These are phyloP conservation scores for Exophiala sp. DNA, from an alignment of 2,329 filamentous ascomycete species.

Conservation along the genomic window DNA sequence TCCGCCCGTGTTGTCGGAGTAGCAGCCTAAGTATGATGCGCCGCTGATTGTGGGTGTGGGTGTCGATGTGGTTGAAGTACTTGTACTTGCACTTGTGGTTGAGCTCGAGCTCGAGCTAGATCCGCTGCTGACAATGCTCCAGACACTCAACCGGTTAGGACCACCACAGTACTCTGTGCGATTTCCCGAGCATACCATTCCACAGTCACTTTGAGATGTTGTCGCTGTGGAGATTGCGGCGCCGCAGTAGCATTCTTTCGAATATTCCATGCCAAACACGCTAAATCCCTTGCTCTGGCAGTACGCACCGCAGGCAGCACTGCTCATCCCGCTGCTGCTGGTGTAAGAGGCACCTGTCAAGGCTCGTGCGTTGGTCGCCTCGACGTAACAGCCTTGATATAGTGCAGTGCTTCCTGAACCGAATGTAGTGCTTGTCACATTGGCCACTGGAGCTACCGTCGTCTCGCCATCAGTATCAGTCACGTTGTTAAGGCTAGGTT, in stretches of 20 bases:
- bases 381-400: slow-evolving; percentile 39
- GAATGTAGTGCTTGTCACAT: slow-evolving; percentile 1
- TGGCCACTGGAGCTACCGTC: not conserved
- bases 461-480: slow-evolving; percentile 3
- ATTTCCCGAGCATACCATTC: slow-evolving; percentile 29
- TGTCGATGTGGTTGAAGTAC: not conserved
- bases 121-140: slow-evolving; percentile 1
- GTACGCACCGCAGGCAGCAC: slow-evolving; percentile 29
- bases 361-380: slow-evolving; percentile 34
- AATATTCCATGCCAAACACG: slow-evolving; percentile 39
- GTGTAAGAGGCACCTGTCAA: slow-evolving; percentile 35
- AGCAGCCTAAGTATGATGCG: slow-evolving; percentile 36
- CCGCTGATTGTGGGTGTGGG: not conserved
- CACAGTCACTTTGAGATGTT: slow-evolving; percentile 9
- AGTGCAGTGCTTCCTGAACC: slow-evolving; percentile 2
- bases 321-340: slow-evolving; percentile 36
- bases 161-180: slow-evolving; percentile 28
- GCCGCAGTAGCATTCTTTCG: slow-evolving; percentile 34
- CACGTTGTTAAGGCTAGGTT: slow-evolving; percentile 1
- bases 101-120: not conserved
- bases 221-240: slow-evolving; percentile 20
- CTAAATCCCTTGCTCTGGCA: slow-evolving; percentile 27
- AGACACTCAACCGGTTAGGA: slow-evolving; percentile 27
- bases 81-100: not conserved
- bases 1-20: slow-evolving; percentile 28